These are phyloP conservation scores for Aspergillus candidus DNA, from an alignment of 2,329 filamentous ascomycete species.

Conservation along the genomic window DNA sequence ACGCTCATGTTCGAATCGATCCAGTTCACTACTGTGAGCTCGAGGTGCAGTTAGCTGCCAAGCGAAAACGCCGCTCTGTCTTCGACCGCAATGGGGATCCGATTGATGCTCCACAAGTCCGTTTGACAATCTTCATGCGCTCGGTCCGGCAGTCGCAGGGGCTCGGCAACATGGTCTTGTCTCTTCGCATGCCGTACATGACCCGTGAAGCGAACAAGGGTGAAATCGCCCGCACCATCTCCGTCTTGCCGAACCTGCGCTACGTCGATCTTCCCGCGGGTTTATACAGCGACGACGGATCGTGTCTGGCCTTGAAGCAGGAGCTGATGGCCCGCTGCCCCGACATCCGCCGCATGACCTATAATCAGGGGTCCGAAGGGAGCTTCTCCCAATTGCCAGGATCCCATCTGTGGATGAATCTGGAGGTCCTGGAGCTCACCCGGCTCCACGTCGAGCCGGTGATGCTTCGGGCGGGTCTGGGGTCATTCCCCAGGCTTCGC, in stretches of 20 bases:
- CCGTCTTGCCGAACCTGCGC: conserved; percentile 74
- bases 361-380: conserved; percentile 68
- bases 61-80: conserved; percentile 66
- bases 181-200: conserved; percentile 91
- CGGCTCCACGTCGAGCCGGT: conserved; percentile 32
- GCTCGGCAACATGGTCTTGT: conserved; percentile 65
- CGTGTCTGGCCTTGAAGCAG: conserved; percentile 68
- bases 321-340: conserved; percentile 80
- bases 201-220: conserved; percentile 79
- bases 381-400: conserved; percentile 65
- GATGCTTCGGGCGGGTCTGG: conserved; percentile 62
- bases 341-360: conserved; percentile 83
- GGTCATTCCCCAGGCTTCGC: conserved; percentile 59
- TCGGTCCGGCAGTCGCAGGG: conserved; percentile 72
- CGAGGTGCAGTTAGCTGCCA: conserved; percentile 73
- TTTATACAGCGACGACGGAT: conserved; percentile 72
- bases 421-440: conserved; percentile 38
- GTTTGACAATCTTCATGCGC: conserved; percentile 71
- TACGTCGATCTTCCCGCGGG: conserved; percentile 90
- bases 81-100: conserved; percentile 73
- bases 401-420: conserved; percentile 41
- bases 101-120: conserved; percentile 69
- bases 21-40: conserved; percentile 89
- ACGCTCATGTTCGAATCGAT: conserved; percentile 86
- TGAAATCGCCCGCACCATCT: conserved; percentile 77